These are phyloP conservation scores for Hypericum perforatum DNA, from an alignment of 345 rosid species.

Conservation along the genomic window DNA sequence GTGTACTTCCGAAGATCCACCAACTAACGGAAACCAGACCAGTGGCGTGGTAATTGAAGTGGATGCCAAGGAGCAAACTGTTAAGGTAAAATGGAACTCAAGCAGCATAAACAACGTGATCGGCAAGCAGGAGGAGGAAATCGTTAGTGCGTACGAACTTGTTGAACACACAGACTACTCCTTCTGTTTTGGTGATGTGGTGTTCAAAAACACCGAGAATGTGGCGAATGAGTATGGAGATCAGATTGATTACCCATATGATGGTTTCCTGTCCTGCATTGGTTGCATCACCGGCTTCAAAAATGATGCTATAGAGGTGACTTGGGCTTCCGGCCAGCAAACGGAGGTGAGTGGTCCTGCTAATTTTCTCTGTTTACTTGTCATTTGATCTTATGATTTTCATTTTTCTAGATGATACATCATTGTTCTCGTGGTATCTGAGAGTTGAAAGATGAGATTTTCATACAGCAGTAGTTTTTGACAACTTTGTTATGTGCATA, in stretches of 20 bases:
- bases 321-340: conserved; percentile 63
- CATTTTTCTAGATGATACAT: not conserved
- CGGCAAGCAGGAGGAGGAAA: conserved; percentile 42
- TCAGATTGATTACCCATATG: conserved; percentile 20
- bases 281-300: conserved; percentile 65
- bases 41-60: conserved; percentile 63
- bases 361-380: conserved; percentile 5
- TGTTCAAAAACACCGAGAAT: conserved; percentile 25
- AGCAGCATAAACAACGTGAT: conserved; percentile 13
- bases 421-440: too few species aligned
- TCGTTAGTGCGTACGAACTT: conserved; percentile 73
- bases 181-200: conserved; percentile 62
- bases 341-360: conserved; percentile 42
- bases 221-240: not conserved
- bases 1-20: conserved; percentile 34
- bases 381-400: not conserved
- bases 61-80: conserved; percentile 74
- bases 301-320: conserved; percentile 64
- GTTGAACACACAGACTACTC: conserved; percentile 77
- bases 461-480: too few species aligned
- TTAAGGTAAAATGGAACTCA: conserved; percentile 58
- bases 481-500: too few species aligned
- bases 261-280: conserved; percentile 37
- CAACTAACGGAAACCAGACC: conserved; percentile 24
- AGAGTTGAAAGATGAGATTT: too few species aligned